Evolutionary conservation across 208 protist species (phyloP).

Genomic region (Strigomonas galati): DNA sequence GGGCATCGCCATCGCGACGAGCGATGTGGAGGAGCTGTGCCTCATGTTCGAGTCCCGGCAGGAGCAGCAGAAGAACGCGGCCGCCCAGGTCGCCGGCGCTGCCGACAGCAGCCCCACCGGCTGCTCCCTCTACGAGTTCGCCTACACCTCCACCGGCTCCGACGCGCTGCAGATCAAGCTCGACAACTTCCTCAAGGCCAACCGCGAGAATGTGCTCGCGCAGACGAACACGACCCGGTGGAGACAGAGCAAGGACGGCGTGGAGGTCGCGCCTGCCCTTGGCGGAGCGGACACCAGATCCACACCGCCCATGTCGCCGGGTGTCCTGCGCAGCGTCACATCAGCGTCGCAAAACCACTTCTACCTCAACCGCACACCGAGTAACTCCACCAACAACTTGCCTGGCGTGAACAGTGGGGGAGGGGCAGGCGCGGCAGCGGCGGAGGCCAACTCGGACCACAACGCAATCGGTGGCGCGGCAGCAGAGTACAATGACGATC

Average conservation of each 20-base stretch:
- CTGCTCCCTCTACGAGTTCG: constrained; percentile 33
- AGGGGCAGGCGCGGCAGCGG: too few relatives aligned
- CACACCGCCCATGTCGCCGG: too few relatives aligned
- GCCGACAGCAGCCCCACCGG: constrained; percentile 15
- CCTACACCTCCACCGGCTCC: constrained; percentile 41
- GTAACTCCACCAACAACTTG: too few relatives aligned
- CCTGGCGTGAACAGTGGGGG: too few relatives aligned
- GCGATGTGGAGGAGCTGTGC: constrained; percentile 72
- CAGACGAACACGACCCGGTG: not conserved
- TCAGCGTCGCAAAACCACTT: too few relatives aligned
- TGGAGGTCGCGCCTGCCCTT: too few relatives aligned
- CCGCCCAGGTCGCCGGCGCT: constrained; percentile 39
- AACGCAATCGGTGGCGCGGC: too few relatives aligned
- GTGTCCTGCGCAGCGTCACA: too few relatives aligned
- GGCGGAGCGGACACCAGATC: too few relatives aligned
- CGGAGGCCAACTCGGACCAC: too few relatives aligned
- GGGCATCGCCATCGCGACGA: constrained; percentile 50
- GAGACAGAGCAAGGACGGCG: too few relatives aligned
- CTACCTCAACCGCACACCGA: too few relatives aligned
- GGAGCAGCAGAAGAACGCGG: constrained; percentile 36
- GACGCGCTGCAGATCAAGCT: constrained; percentile 62
- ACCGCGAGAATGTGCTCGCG: constrained; percentile 24
- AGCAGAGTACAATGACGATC: not conserved
- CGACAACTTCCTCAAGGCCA: constrained; percentile 48
- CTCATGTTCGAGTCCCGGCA: constrained; percentile 53